Conservation (phyloP, 805 yeast genomes). For the Starmera pachycereana region DNA sequence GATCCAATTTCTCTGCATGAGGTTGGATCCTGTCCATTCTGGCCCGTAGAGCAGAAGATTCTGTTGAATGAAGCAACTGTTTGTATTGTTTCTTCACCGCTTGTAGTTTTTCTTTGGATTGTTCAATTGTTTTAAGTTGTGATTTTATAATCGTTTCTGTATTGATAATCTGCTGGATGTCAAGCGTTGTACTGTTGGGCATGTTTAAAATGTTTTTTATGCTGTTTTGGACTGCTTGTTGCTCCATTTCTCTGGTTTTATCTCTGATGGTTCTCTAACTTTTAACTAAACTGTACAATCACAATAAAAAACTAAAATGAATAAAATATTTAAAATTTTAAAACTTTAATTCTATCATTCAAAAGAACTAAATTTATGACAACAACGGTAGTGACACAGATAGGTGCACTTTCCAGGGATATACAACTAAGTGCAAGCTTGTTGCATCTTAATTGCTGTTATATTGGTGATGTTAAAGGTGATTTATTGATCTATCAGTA, state of each 20-base stretch:
- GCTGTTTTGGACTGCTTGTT: background rate
- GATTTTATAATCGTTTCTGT: conserved; percentile 12
- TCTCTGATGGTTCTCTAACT: background rate
- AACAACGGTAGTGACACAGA: no score
- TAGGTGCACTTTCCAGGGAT: no score
- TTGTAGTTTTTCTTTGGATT: conserved; percentile 4
- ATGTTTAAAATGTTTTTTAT: background rate
- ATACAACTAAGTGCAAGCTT: no score
- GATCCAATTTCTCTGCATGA: conserved; percentile 61
- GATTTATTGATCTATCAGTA: background rate
- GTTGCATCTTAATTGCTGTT: background rate
- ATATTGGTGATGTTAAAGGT: background rate
- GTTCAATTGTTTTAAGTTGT: conserved; percentile 9
- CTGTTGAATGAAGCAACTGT: conserved; percentile 1
- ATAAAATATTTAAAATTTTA: no score
- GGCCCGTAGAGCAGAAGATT: no score
- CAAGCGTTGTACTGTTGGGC: conserved; percentile 1
- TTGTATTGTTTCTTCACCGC: conserved; percentile 3
- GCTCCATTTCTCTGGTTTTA: background rate
- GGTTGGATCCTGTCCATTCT: conserved; percentile 31
- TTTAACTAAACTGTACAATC: background rate
- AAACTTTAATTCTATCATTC: no score
- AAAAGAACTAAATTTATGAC: no score
- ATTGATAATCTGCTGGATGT: conserved; percentile 10
- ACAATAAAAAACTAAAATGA: no score